Base-by-base conservation (phyloP, 2,329 filamentous ascomycete genomes). In the Penicillium sp. region DNA sequence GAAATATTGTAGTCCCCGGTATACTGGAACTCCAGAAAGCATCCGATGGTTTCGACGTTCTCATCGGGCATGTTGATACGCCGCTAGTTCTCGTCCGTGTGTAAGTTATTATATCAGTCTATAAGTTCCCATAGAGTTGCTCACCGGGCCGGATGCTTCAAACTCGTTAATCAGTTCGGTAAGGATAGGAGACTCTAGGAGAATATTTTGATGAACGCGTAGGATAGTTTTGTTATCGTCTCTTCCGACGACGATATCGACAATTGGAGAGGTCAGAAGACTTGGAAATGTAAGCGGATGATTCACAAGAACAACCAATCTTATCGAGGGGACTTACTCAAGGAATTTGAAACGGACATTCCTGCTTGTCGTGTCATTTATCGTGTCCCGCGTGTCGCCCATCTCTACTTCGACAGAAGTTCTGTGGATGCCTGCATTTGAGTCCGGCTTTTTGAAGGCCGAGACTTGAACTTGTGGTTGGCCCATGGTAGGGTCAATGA, bases 1-100 rank as follows among this genome's bases (percentile, higher is more conserved):
- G 75, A 72, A 9, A 89, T 88, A 73, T 92, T 95, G 78, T 96
- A 93, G 72, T 95, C 88, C 66, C 81, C 81, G 1, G 87, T 91
- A 72, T 95, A 95, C 45, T 92, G 82, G 68, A 82, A 95, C 68
- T 93, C 87, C 60, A 93, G 80, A 60, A 91, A 88, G 67, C 84
- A 89, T 53, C 86, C 84, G 47, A 89, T 83, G 20, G 88, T 84
- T 56, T 89, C 84, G 40, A 88, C 70, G 60, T 89, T 80, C 59
- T 89, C 86, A 56, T 79, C 72, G 1, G 77, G 65, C 23, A 95
- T 83, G 50, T 85, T 74, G 53, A 95, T 84, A 50, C 82, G 79
- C 48, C 85, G 86, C 57, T 80, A 79, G 79, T 47, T 29, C 54
- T 24, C 6, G 31, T 31, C 27, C 35, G 20, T 12, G 15, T 39